Conservation (phyloP, 441 rosid species). For the Pelargonium australe region DNA sequence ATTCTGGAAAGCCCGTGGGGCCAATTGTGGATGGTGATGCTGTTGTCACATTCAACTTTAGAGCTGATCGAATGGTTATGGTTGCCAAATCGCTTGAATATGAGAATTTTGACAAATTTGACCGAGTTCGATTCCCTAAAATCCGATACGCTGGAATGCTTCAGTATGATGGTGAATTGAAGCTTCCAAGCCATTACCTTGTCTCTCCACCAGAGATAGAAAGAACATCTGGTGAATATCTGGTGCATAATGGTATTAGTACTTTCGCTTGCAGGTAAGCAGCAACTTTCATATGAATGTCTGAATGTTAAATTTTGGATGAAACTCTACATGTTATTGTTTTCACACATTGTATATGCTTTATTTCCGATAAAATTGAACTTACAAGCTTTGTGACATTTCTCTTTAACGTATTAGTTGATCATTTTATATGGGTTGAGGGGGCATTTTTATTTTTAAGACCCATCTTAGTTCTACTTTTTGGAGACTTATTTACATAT, state of each 20-base stretch:
- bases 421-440: too few species aligned
- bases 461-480: too few species aligned
- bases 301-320: too few species aligned
- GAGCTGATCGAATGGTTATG: conserved; percentile 98
- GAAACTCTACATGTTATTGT: too few species aligned
- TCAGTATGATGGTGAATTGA: conserved; percentile 89
- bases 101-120: conserved; percentile 79
- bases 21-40: conserved; percentile 94
- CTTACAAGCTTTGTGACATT: too few species aligned
- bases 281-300: background rate
- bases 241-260: conserved; percentile 69
- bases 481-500: too few species aligned
- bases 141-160: conserved; percentile 95
- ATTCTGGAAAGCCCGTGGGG: conserved; percentile 71
- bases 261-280: conserved; percentile 98
- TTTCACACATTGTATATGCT: too few species aligned
- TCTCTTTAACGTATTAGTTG: too few species aligned
- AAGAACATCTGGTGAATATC: conserved; percentile 93
- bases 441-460: too few species aligned
- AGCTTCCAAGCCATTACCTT: conserved; percentile 81
- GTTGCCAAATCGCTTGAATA: conserved; percentile 88
- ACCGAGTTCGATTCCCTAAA: conserved; percentile 79
- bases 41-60: conserved; percentile 87
- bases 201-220: conserved; percentile 97
- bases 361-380: too few species aligned